phyloP scores from a whole-genome alignment of 2,329 filamentous ascomycete species.

The Phaeomoniella chlamydospora region DNA sequence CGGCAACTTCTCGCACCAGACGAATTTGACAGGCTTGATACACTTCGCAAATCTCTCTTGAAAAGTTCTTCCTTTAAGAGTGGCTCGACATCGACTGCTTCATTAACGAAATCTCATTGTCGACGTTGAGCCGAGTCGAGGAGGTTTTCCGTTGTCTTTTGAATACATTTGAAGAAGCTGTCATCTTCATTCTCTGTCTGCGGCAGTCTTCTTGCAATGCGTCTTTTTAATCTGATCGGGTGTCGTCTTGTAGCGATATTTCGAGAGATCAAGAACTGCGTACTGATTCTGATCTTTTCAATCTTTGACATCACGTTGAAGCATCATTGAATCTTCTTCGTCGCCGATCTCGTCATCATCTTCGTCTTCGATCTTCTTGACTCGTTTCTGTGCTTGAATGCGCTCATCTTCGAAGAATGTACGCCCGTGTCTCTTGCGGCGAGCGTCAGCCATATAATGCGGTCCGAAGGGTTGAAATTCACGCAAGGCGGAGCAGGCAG shows the following conservation, averaged over 20 bases:
- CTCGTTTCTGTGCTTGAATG: conserved; percentile 83
- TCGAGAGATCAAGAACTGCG: conserved; percentile 79
- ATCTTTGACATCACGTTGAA: conserved; percentile 87
- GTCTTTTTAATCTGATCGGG: conserved; percentile 97
- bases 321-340: conserved; percentile 77
- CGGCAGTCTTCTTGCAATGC: conserved; percentile 91
- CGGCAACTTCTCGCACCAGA: too few species aligned
- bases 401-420: conserved; percentile 97
- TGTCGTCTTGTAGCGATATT: conserved; percentile 79
- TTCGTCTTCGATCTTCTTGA: conserved; percentile 86
- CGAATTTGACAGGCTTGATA: too few species aligned
- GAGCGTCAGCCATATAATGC: conserved; percentile 92
- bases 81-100: conserved; percentile 78
- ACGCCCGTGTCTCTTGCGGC: conserved; percentile 79
- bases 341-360: conserved; percentile 84
- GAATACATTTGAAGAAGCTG: conserved; percentile 99
- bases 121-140: conserved; percentile 79
- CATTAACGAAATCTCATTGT: conserved; percentile 92
- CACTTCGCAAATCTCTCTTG: too few species aligned
- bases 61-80: too few species aligned
- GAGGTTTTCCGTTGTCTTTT: conserved; percentile 88
- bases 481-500: too few species aligned
- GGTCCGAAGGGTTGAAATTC: conserved; percentile 89
- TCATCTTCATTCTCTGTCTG: conserved; percentile 74
- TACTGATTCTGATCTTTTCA: conserved; percentile 99